Evolutionary conservation across 225 moss, liverwort and hornwort species (phyloP), one percentile per base, ranked within the genome.

Genomic region (Marchantia paleacea): DNA sequence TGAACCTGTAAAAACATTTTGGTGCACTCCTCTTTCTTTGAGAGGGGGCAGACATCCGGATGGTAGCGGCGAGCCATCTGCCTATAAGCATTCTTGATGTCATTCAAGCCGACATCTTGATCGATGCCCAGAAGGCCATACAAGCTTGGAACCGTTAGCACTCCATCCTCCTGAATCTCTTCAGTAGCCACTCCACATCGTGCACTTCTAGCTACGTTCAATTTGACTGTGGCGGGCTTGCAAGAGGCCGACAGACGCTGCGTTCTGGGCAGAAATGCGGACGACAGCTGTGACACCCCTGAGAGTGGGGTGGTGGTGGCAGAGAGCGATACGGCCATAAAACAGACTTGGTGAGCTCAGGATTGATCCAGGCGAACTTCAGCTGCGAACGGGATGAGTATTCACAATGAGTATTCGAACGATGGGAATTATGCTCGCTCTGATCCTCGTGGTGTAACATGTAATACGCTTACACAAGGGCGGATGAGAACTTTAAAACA

Each of bases 81-180:
- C 75, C 86, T 83, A 77, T 89, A 92, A 19, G 92, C 90, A 0
- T 58, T 81, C 73, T 90, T 92, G 14, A 92, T 92, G 4, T 87
- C 90, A 20, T 83, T 54, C 20, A 84, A 51, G 12, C 55, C 79
- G 20, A 83, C 89, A 39, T 71, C 64, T 15, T 70, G 49, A 18
- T 82, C 80, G 53, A 92, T 69, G 0, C 90, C 92, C 72, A 92
- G 63, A 19, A 92, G 80, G 10, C 79, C 57, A n/a, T 91, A 91
- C 9, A 89, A 65, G 29, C 81, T 83, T 24, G 52, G 25, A 0
- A 25, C 73, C 0, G 14, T 48, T 3, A 72, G 48, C 51, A 20
- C 73, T 54, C 39, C 73, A 4, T 12, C 52, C 7, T 25, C 12
- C 7, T n/a, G 24, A 13, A 54, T 10, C 73, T 73, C 73, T 22